Base-by-base conservation (phyloP, 2,329 filamentous ascomycete species). In the Penicillium hesseltinei region DNA sequence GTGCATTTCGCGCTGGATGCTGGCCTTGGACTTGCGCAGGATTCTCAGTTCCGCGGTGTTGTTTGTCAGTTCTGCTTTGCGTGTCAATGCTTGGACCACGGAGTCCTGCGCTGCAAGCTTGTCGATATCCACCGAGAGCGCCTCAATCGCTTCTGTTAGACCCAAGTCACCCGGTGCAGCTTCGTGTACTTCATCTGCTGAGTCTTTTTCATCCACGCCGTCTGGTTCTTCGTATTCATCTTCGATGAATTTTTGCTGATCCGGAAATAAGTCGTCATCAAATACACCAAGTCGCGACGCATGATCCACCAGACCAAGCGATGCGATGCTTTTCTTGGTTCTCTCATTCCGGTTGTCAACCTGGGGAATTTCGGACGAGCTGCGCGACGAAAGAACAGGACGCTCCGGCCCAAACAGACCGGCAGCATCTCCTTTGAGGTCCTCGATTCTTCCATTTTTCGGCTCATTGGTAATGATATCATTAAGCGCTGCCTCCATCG, bases 21-120 rank as follows among this genome's bases (percentile, higher is more conserved):
- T 99, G 33, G 92, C 88, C 73, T 94, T 96, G 0, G 92, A 97
- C 73, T 99, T 99, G 54, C 89, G 87, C 50, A 99, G 75, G 60
- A 99, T 97, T 35, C 94, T 85, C 51, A 99, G 74, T 73, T 99
- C 94, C 2, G 93, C 91, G 15, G 89, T 92, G 70, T 99, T 99
- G 72, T 99, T 99, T 2, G 94, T 99, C 51, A 99, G 79, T 72
- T 99, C 94, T 0, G 95, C 94, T 75, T 99, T 99, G 56, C 90
- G 86, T 3, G 91, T 94, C 57, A 99, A 78, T 1, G 93, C 95
- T 66, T 97, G 91, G 19, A 99, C 86, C 19, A 99, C 90, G 2
- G 89, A 88, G 66, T 97, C 91, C 74, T 99, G 94, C 3, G 92
- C 87, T 10, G 84, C 83, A 19, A 99, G 81, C 63, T 92, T 90